Evolutionary conservation across 441 rosid genomes (phyloP).

Genomic region (Erodium trifolium): DNA sequence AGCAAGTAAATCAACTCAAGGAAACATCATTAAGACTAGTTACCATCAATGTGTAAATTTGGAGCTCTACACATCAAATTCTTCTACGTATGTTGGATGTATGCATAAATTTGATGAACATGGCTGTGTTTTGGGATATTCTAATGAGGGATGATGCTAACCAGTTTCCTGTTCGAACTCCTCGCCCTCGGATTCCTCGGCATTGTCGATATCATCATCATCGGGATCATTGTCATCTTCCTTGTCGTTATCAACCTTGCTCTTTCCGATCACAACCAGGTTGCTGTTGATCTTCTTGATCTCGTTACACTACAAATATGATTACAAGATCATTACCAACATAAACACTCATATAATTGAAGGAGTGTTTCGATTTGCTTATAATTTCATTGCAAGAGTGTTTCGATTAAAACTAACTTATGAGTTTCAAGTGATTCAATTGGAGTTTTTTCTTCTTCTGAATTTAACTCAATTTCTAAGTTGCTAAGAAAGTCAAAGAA

Average conservation of each 20-base stretch:
- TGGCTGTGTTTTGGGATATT: background rate
- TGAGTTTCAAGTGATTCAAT: too few relatives aligned
- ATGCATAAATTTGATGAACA: background rate
- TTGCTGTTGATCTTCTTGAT: slow-evolving; percentile 59
- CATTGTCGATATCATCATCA: slow-evolving; percentile 69
- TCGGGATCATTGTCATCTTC: slow-evolving; percentile 83
- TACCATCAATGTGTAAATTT: too few relatives aligned
- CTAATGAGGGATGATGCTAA: slow-evolving; percentile 10
- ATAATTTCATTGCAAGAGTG: too few relatives aligned
- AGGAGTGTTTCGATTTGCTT: too few relatives aligned
- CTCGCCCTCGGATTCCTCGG: slow-evolving; percentile 83
- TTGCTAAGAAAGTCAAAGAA: too few relatives aligned
- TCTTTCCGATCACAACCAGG: slow-evolving; percentile 64
- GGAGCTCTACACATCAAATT: too few relatives aligned
- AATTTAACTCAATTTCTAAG: too few relatives aligned
- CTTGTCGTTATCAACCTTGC: slow-evolving; percentile 47
- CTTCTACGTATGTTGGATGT: background rate
- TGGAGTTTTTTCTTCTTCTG: too few relatives aligned
- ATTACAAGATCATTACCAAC: background rate
- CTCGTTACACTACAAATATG: slow-evolving; percentile 55
- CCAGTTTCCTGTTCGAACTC: slow-evolving; percentile 94
- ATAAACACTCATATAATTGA: too few relatives aligned
- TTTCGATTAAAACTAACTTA: too few relatives aligned
- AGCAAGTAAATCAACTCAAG: too few relatives aligned
- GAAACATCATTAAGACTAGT: too few relatives aligned